A percentile compares a stretch with the other conserved stretches of the same genome.
Conservation (phyloP, 73 alveolate genomes). For the Urostyla sp. region DNA sequence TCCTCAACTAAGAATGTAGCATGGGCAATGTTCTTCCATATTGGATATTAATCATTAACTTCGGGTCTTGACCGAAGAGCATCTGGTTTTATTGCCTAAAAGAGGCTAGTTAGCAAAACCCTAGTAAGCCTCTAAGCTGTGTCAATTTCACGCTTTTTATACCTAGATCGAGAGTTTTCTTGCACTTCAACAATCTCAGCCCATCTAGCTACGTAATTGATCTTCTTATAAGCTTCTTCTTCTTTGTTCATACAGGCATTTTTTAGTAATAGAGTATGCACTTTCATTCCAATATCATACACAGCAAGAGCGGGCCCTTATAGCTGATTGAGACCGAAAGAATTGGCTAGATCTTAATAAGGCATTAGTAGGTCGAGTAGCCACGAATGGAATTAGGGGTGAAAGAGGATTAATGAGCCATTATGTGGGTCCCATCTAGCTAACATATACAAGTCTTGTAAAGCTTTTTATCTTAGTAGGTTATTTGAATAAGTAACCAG, state of each 20-base stretch:
- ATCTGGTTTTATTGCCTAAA: constrained; percentile 17
- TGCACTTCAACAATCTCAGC: constrained; percentile 12
- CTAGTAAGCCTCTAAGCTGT: constrained; percentile 31
- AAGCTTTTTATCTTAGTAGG: constrained; percentile 60
- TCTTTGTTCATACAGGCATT: constrained; percentile 51
- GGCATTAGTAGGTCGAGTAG: constrained; percentile 68
- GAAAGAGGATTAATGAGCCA: constrained; percentile 44
- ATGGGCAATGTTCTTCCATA: constrained; percentile 64
- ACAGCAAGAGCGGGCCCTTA: constrained; percentile 66
- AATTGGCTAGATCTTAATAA: constrained; percentile 41
- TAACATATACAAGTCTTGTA: constrained; percentile 68
- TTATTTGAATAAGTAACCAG: constrained; percentile 57
- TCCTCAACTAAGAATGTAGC: constrained; percentile 46
- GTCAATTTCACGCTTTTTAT: constrained; percentile 22
- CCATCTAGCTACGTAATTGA: constrained; percentile 65
- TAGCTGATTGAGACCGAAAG: not conserved
- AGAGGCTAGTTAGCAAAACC: constrained; percentile 13
- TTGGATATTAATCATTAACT: constrained; percentile 35
- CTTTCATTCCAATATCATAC: constrained; percentile 72
- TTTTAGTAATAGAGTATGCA: constrained; percentile 58
- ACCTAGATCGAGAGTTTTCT: not conserved
- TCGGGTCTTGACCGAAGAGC: constrained; percentile 48
- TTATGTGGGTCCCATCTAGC: constrained; percentile 66
- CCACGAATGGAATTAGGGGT: constrained; percentile 70
- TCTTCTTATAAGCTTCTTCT: constrained; percentile 59